Evolutionary conservation across 176 grass and related monocot genomes (phyloP), one percentile per base, ranked within the genome.

Genomic region (Thalia dealbata): DNA sequence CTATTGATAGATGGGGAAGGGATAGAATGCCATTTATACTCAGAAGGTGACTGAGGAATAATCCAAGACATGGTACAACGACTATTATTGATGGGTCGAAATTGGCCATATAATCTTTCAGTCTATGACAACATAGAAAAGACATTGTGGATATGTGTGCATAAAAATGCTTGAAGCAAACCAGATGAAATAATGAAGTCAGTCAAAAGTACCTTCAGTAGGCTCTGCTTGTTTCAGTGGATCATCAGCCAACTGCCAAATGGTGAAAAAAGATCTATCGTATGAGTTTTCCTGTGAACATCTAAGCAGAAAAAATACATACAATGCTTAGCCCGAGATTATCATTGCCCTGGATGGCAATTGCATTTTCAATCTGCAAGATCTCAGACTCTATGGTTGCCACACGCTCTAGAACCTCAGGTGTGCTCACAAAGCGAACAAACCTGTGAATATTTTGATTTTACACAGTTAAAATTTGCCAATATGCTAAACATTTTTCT

Each of bases 391-490:
- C 95, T 72, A 93, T 64, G 55, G 83, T 93, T 21, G 90, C 84
- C 27, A 99, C 95, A 69, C 95, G 84, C 79, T 99, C 95, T 56
- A 99, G 82, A 78, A 99, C 86, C 77, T 93, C 95, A 6, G 95
- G 90, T 64, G 90, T 92, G 79, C 95, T 99, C 75, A 99, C 90
- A 22, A 93, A 99, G 22, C 90, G 85, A 73, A 99, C 87, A 88
- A 97, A 97, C 67, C 89, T 97, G 82, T 44, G 24, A 76, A 43
- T 67, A 61, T 30, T 51, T 35, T 45, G 35, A 55, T 54, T 41
- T 26, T 32, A 50, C 24, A 8, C 52, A 61, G 29, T 46, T 48
- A 27, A 51, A 26, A 15, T 50, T 51, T 14, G 45, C 4, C 11
- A 10, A 50, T 44, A 26, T 50, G 44, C 68, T 25, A 7, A 50